phyloP scores from a whole-genome alignment of 306 rosid species.

The Clitoria ternatea region DNA sequence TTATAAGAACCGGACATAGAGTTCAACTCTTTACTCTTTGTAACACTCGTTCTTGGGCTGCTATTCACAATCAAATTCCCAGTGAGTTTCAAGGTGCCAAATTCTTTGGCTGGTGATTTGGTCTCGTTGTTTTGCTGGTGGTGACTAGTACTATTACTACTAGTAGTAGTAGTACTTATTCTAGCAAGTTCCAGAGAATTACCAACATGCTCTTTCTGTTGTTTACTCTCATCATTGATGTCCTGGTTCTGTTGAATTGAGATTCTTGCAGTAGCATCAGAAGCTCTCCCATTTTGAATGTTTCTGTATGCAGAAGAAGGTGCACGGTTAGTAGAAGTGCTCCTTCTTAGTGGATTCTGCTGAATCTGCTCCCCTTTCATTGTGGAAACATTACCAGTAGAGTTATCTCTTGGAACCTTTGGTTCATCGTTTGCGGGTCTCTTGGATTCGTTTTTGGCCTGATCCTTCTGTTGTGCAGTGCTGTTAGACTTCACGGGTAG shows the following conservation, averaged over 20 bases:
- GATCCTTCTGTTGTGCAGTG: constrained; percentile 23
- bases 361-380: constrained; percentile 23
- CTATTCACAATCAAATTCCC: constrained; percentile 41
- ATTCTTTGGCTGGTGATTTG: constrained; percentile 34
- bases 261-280: constrained; percentile 65
- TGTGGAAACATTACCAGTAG: constrained; percentile 7
- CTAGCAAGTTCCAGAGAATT: constrained; percentile 39
- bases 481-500: constrained; percentile 44
- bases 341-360: constrained; percentile 34
- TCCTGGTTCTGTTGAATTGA: constrained; percentile 36
- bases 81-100: constrained; percentile 46
- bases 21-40: constrained; percentile 31
- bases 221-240: constrained; percentile 23
- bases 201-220: constrained; percentile 23
- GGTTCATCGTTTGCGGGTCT: constrained; percentile 20
- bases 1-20: constrained; percentile 3
- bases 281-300: constrained; percentile 40
- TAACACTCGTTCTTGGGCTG: constrained; percentile 39
- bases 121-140: constrained; percentile 29
- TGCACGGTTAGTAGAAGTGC: constrained; percentile 29
- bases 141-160: too few relatives aligned
- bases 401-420: constrained; percentile 17
- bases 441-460: constrained; percentile 18
- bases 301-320: constrained; percentile 36
- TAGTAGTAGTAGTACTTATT: constrained; percentile 30